Conservation (phyloP, 208 protist species). For the Tetramitus jugosus region DNA sequence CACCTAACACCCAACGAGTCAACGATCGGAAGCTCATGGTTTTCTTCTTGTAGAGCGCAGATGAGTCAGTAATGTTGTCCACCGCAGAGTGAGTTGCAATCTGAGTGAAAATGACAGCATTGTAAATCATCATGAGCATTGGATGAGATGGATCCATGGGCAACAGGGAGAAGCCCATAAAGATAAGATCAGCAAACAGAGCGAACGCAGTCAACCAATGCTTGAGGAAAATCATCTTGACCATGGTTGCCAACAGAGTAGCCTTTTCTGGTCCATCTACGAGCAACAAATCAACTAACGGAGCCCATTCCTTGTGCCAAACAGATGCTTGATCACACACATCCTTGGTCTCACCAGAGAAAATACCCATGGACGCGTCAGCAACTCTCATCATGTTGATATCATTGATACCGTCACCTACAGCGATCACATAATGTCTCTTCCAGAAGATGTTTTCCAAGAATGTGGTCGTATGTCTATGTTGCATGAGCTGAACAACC, state of each 20-base stretch:
- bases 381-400: not conserved
- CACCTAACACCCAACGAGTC: not conserved
- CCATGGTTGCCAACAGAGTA: not conserved
- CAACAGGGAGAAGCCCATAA: not conserved
- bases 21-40: not conserved
- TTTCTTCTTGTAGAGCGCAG: not conserved
- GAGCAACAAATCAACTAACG: not conserved
- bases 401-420: constrained; percentile 16
- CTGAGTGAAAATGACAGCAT: not conserved
- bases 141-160: constrained; percentile 5
- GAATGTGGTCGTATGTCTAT: not conserved
- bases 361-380: not conserved
- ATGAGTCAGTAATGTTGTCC: not conserved
- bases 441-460: not conserved
- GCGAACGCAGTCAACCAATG: constrained; percentile 3
- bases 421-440: not conserved
- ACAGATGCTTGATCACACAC: not conserved
- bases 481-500: not conserved
- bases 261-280: constrained; percentile 5
- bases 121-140: constrained; percentile 6
- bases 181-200: not conserved
- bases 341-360: not conserved
- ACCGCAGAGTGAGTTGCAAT: not conserved
- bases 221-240: not conserved
- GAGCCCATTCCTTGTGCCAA: not conserved